Base-by-base conservation (phyloP, 2,329 filamentous ascomycete genomes). In the Phaeosphaeriaceae sp. region DNA sequence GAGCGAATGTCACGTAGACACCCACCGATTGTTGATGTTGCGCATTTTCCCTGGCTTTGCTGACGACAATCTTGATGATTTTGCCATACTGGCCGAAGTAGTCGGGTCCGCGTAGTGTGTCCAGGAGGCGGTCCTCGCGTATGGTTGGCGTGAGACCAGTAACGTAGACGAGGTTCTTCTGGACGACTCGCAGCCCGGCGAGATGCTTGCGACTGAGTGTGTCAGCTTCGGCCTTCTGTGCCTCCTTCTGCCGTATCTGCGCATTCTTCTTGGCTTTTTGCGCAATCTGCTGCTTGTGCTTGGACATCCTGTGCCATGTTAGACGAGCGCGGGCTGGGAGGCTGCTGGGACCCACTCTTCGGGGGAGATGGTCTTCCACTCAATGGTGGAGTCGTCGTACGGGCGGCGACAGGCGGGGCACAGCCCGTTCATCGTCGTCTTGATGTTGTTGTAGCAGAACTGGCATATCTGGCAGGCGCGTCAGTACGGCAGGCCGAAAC, bases 391-490 rank as follows among this genome's bases (percentile, higher is more conserved):
- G 69, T 99, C 96, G 77, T 97, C 93, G 78, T 99, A 99, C 6
- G 92, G 90, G 76, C 95, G 87, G 79, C 95, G 88, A 78, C 95
- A 99, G 67, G 96, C 96, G n/a, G 95, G 95, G 78, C 95, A 99
- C 57, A 97, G 86, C 36, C 94, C 93, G 76, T 97, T 98, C 86
- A 97, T 93, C 71, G 97, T 97, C 70, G 91, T 96, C 81, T 96
- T 96, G 78, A 99, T 96, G 78, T 98, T 99, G 81, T 99, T 97
- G 83, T 94, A 99, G 82, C 95, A 99, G 81, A 99, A 99, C 83
- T 99, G 96, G 80, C 95, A 99, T 77, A 99, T 94, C 93, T 74
- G 57, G 62, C 44, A 45, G 46, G 19, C 17, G 54, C 17, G 62
- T 76, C 64, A 76, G 75, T 53, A 62, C 49, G 47, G 56, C 60